Evolutionary conservation across 768 basidiomycete genomes (phyloP), one percentile per base, ranked within the genome.

Genomic region (Boletus fagicola): DNA sequence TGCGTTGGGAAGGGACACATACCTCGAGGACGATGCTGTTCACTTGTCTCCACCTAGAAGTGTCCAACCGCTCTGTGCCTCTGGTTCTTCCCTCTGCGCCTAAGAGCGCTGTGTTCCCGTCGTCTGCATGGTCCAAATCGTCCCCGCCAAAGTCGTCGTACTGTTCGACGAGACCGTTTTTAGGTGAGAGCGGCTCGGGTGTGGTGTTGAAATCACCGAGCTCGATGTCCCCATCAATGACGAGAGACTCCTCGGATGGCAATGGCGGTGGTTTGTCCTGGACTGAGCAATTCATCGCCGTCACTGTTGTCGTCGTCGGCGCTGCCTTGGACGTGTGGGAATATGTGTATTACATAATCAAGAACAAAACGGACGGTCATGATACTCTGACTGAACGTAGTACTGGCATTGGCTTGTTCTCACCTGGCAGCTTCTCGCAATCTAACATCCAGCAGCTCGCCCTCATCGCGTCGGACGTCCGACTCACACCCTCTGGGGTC

Each of bases 21-120:
- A 90, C 90, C 81, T 92, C 89, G 24, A 88, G 68, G 40, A 90
- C 84, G 50, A 92, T 88, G 38, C 78, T 70, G 62, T 77, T 77
- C 11, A 83, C 75, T 65, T 85, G 85, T 1, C 73, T 66, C 87
- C 87, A 88, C 15, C 78, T 53, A 30, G 50, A 63, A 52, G 51
- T 42, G 59, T 51, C 52, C 48, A 65, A 60, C 46, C 64, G 67
- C 49, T 70, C 68, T 2, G 56, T 64, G 9, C 65, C 69, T n/a
- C 67, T 67, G 8, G 65, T 65, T 42, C 71, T 65, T 28, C 62
- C 64, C 33, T 64, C 66, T 43, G 72, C 61, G 20, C 69, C 73
- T 3, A 88, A 72, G 5, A 88, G 71, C 3, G 81, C 82, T 24
- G 67, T 68, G 35, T 66, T 74, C 1, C 76, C 81, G 5, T 78